phyloP scores from a whole-genome alignment of 2,329 filamentous ascomycete genomes.

The Aspergillus puulaauensis region DNA sequence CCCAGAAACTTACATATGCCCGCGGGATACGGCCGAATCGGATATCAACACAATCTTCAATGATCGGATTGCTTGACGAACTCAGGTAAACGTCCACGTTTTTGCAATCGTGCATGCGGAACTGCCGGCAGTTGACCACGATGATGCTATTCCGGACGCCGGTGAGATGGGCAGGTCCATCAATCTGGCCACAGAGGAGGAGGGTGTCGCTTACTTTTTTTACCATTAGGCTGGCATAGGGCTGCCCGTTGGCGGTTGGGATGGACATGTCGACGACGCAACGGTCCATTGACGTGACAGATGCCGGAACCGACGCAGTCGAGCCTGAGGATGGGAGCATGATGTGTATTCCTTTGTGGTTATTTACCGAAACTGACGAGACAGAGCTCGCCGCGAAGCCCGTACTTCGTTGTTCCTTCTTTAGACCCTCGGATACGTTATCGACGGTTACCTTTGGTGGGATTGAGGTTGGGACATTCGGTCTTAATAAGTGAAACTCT shows the following conservation, averaged over 20 bases:
- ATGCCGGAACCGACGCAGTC: slow-evolving; percentile 70
- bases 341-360: slow-evolving; percentile 70
- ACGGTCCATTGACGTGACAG: slow-evolving; percentile 65
- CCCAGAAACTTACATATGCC: slow-evolving; percentile 60
- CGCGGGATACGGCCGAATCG: slow-evolving; percentile 75
- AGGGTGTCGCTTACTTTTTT: slow-evolving; percentile 70
- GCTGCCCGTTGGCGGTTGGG: slow-evolving; percentile 55
- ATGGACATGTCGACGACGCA: slow-evolving; percentile 81
- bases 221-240: slow-evolving; percentile 70
- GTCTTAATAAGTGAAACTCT: slow-evolving; percentile 32
- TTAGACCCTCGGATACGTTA: slow-evolving; percentile 23
- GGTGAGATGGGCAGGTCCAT: slow-evolving; percentile 82
- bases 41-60: slow-evolving; percentile 80
- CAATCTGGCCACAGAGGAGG: slow-evolving; percentile 74
- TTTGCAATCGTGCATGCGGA: slow-evolving; percentile 84
- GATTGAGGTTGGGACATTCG: slow-evolving; percentile 35
- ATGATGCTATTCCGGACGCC: slow-evolving; percentile 69
- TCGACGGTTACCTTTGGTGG: slow-evolving; percentile 27
- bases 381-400: slow-evolving; percentile 56
- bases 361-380: slow-evolving; percentile 62
- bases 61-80: slow-evolving; percentile 82
- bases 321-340: slow-evolving; percentile 71
- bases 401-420: slow-evolving; percentile 16
- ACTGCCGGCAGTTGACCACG: slow-evolving; percentile 79
- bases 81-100: slow-evolving; percentile 82